Conservation (phyloP, 495 filamentous ascomycete genomes). For the Penicillium robsamsonii region DNA sequence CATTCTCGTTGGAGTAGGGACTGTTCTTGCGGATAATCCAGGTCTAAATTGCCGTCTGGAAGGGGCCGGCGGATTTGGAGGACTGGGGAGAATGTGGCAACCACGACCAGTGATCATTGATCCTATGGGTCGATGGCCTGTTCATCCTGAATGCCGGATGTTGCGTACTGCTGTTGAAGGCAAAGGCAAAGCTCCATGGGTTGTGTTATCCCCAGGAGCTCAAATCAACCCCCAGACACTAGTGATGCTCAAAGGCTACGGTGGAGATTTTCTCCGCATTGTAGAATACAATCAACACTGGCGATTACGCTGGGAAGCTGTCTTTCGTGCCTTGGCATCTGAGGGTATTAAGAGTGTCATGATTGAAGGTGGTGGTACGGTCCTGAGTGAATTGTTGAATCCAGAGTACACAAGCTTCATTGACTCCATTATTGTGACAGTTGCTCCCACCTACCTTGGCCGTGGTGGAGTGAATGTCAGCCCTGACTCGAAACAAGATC, state of each 20-base stretch:
- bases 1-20: constrained; percentile 81
- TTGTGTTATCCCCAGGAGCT: constrained; percentile 57
- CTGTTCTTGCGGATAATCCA: constrained; percentile 81
- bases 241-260: constrained; percentile 48
- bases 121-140: constrained; percentile 65
- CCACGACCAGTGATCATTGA: constrained; percentile 80
- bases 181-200: constrained; percentile 68
- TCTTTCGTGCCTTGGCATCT: constrained; percentile 55
- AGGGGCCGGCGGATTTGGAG: constrained; percentile 53
- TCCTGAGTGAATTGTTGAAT: constrained; percentile 72
- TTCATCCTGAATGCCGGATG: constrained; percentile 58
- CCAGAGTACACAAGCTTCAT: constrained; percentile 61
- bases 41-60: constrained; percentile 74
- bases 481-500: constrained; percentile 52
- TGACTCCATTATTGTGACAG: constrained; percentile 73
- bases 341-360: constrained; percentile 75
- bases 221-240: constrained; percentile 46
- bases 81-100: constrained; percentile 56
- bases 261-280: constrained; percentile 50
- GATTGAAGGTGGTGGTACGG: constrained; percentile 79
- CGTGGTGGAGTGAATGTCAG: constrained; percentile 71
- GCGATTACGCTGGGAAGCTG: constrained; percentile 58
- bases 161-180: constrained; percentile 61
- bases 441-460: constrained; percentile 83
- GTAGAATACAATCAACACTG: constrained; percentile 49